These are phyloP conservation scores for Bipolaris victoriae DNA, from an alignment of 2,329 filamentous ascomycete genomes.

Conservation along the genomic window DNA sequence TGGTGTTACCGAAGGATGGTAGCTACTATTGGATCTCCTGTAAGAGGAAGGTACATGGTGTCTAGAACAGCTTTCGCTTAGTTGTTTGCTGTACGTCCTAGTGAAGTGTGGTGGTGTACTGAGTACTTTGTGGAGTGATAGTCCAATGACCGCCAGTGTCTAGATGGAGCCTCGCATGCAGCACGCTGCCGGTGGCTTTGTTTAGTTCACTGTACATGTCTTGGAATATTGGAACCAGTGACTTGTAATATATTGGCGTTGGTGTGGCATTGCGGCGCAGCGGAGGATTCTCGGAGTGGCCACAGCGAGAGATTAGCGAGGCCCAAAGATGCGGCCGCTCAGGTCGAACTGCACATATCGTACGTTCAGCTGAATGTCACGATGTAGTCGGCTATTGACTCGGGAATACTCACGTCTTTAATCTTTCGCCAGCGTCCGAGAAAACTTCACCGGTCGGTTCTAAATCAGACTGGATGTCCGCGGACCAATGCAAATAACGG, in stretches of 20 bases:
- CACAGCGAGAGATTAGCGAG: not conserved
- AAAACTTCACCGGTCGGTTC: not conserved
- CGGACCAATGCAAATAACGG: not conserved
- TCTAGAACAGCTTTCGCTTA: not conserved
- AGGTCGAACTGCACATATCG: not conserved
- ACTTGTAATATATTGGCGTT: conserved; percentile 6
- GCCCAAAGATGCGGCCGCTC: not conserved
- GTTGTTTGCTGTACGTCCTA: not conserved
- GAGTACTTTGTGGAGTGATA: conserved; percentile 12
- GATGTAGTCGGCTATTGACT: not conserved
- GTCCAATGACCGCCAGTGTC: conserved; percentile 25
- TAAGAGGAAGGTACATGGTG: not conserved
- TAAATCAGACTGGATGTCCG: not conserved
- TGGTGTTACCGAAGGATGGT: not conserved
- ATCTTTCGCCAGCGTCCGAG: not conserved
- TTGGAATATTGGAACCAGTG: conserved; percentile 2
- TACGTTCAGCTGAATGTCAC: not conserved
- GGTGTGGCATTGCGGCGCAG: not conserved
- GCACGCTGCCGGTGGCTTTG: not conserved
- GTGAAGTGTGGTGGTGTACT: conserved; percentile 12
- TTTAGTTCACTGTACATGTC: conserved; percentile 1
- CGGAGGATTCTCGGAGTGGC: conserved; percentile 6
- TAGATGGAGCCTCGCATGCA: conserved; percentile 34
- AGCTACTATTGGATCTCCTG: not conserved
- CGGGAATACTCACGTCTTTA: not conserved